Evolutionary conservation across 2,329 filamentous ascomycete species (phyloP), one percentile per base, ranked within the genome.

Genomic region (Colletotrichum tamarilloi): DNA sequence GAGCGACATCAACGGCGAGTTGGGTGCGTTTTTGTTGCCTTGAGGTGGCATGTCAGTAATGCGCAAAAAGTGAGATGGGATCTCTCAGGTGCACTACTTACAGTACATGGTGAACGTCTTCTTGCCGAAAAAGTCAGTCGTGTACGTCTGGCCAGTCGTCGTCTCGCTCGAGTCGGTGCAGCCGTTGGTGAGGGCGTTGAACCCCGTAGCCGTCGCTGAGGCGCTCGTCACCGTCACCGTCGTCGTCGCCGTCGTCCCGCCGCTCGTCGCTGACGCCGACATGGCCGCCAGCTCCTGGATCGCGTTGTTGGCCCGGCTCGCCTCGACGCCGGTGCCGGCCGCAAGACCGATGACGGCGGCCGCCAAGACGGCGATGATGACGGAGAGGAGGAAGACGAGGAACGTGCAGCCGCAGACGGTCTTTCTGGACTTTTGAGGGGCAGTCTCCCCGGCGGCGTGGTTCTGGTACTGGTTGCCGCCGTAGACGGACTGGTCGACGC

Each of bases 331-430:
- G 1, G 84, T 85, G 4, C 84, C 84, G 0, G 84, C 85, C 1
- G 85, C 85, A 30, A 87, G 77, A 1, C 84, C 85, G 65, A 87
- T 82, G 14, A 86, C 84, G 2, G 84, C 82, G 0, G 79, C 81
- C 0, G 81, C 80, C 55, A 87, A 74, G 14, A 84, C 46, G 6
- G 82, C 84, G 70, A 86, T 82, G 67, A 84, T 81, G 66, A 78
- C 73, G 4, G 83, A 84, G 14, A 87, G 81, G 28, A 84, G 72
- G 49, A 87, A 83, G 2, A 87, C 82, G 9, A 85, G 62, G 9
- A 80, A 62, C 5, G 81, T 78, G 73, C 82, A 85, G 46, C 73
- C 73, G 53, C 73, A 75, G 46, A 75, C 16, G 7, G 56, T 74
- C 53, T 64, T 69, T 26, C 46, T 73, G 42, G 38, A 24, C 57